These are phyloP conservation scores for Sparassis latifolia DNA, from an alignment of 1,284 basidiomycete genomes.

Conservation along the genomic window DNA sequence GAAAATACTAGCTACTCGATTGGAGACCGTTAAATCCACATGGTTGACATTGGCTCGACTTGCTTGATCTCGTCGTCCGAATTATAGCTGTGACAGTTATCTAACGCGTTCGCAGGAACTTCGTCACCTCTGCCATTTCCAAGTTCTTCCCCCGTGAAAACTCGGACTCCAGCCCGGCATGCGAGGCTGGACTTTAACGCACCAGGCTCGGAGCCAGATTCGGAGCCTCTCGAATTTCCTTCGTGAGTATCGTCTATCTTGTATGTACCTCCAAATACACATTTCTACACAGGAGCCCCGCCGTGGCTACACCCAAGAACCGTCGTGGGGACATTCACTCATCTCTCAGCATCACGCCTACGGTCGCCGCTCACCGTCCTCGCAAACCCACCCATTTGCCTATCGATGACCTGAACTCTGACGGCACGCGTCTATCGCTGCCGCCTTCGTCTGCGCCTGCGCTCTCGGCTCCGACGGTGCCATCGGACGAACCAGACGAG, in stretches of 20 bases:
- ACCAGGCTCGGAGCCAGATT: conserved; percentile 35
- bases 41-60: too few species aligned
- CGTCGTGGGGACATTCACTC: conserved; percentile 83
- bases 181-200: conserved; percentile 20
- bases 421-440: conserved; percentile 48
- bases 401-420: conserved; percentile 45
- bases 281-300: conserved; percentile 23
- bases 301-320: conserved; percentile 52
- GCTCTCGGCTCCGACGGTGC: conserved; percentile 56
- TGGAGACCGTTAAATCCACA: too few species aligned
- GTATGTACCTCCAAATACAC: neutral
- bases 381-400: conserved; percentile 22
- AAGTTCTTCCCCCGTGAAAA: conserved; percentile 56
- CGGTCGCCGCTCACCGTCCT: conserved; percentile 31
- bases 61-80: neutral
- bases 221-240: conserved; percentile 59
- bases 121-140: conserved; percentile 72
- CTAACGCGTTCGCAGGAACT: conserved; percentile 37
- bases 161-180: conserved; percentile 32
- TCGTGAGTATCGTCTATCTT: conserved; percentile 34
- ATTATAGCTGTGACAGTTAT: neutral
- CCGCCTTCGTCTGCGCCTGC: conserved; percentile 55
- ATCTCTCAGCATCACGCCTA: conserved; percentile 60
- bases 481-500: conserved; percentile 63
- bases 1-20: too few species aligned